Percentiles rank a stretch among this genome's conserved stretches.
Evolutionary conservation across 169 alveolate genomes (phyloP).

Genomic region (Plasmodium vivax): DNA sequence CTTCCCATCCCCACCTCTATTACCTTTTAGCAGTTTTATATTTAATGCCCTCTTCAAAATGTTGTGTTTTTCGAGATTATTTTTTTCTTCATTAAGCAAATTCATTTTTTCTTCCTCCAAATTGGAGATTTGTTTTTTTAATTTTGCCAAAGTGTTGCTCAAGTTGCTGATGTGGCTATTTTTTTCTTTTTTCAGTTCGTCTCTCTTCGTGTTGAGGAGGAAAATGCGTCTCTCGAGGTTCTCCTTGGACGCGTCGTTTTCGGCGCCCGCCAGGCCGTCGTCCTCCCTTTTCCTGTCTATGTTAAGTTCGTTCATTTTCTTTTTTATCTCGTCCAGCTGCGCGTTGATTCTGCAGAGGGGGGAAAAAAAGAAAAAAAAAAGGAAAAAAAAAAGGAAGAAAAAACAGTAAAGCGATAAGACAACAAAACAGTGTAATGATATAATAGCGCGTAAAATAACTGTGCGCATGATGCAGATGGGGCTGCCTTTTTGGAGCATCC

Average conservation of each 20-base stretch:
- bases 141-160: neutral
- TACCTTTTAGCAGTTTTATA: neutral
- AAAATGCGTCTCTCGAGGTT: constrained; percentile 29
- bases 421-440: too few relatives aligned
- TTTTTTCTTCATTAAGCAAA: constrained; percentile 52
- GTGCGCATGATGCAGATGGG: too few relatives aligned
- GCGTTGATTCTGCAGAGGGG: constrained; percentile 1
- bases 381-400: too few relatives aligned
- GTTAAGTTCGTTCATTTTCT: constrained; percentile 39
- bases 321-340: constrained; percentile 44
- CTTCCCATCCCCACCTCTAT: constrained; percentile 2
- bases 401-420: too few relatives aligned
- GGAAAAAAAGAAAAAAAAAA: neutral
- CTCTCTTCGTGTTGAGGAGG: constrained; percentile 41
- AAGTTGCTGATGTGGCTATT: constrained; percentile 35
- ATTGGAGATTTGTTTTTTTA: constrained; percentile 40
- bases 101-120: constrained; percentile 41
- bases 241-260: constrained; percentile 19
- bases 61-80: constrained; percentile 15
- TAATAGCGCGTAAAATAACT: too few relatives aligned
- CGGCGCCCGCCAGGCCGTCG: neutral
- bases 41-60: constrained; percentile 53
- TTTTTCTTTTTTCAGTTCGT: constrained; percentile 57
- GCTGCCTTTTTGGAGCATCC: neutral
- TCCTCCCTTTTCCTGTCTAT: constrained; percentile 18